phyloP scores from a whole-genome alignment of 225 moss, liverwort and hornwort genomes.

The Straminergon stramineum region DNA sequence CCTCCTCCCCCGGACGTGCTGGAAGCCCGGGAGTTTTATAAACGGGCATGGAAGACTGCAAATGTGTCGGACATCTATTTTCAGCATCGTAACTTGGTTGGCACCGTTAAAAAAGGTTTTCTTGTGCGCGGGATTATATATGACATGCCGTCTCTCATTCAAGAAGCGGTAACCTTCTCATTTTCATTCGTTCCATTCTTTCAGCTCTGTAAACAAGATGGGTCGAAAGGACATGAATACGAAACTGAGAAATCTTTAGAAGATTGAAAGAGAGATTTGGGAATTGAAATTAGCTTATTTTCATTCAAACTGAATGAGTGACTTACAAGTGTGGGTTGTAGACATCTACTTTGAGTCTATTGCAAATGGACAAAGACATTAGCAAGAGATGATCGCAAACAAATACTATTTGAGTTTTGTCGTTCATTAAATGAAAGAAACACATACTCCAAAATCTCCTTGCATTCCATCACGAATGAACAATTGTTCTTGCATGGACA shows the following conservation, averaged over 20 bases:
- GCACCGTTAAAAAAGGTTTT: conserved; percentile 29
- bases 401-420: not conserved
- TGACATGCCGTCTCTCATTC: conserved; percentile 70
- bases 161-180: not conserved
- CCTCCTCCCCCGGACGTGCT: conserved; percentile 58
- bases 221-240: not conserved
- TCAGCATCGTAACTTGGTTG: conserved; percentile 14
- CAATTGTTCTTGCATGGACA: not conserved
- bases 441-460: not conserved
- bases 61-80: conserved; percentile 53
- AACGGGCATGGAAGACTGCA: conserved; percentile 44
- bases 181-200: not conserved
- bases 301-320: not conserved
- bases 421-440: not conserved
- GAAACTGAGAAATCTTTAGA: not conserved
- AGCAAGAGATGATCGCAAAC: not conserved
- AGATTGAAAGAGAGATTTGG: not conserved
- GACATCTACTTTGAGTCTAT: not conserved
- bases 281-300: not conserved
- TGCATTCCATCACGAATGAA: not conserved
- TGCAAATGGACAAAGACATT: not conserved
- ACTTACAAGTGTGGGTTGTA: not conserved
- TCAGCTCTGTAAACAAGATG: not conserved
- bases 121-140: conserved; percentile 66
- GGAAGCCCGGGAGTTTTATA: conserved; percentile 33